phyloP scores from a whole-genome alignment of 208 protist species.

The Wallacemonas collosoma region DNA sequence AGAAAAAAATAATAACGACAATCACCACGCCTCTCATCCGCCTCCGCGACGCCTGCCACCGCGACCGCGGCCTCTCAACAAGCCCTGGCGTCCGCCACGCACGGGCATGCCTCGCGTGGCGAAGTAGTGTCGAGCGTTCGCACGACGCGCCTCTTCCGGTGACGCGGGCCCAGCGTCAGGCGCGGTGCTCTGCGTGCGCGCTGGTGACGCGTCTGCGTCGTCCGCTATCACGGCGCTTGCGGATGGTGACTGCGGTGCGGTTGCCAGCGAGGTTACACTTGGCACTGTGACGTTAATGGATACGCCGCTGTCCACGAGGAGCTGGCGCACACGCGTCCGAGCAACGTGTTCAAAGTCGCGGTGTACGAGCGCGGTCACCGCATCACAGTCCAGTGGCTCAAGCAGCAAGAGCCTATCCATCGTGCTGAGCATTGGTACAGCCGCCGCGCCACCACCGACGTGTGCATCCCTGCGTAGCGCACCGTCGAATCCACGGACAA shows the following conservation, averaged over 20 bases:
- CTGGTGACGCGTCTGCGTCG: neutral
- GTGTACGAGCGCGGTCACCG: conserved; percentile 38
- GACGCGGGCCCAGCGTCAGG: conserved; percentile 10
- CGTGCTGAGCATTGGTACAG: neutral
- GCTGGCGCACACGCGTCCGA: conserved; percentile 43
- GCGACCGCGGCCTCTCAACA: conserved; percentile 21
- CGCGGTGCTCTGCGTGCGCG: too few species aligned
- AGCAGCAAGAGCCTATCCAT: conserved; percentile 49
- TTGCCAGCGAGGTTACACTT: neutral
- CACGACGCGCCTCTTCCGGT: conserved; percentile 33
- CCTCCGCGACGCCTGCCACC: conserved; percentile 21
- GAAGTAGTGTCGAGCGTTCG: conserved; percentile 46
- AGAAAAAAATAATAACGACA: neutral
- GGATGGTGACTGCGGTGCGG: neutral
- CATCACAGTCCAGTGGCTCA: conserved; percentile 57
- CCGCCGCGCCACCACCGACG: neutral
- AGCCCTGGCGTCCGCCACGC: conserved; percentile 18
- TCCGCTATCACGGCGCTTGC: neutral
- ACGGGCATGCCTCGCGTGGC: conserved; percentile 30
- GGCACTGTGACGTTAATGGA: conserved; percentile 30
- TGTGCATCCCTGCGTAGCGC: too few species aligned
- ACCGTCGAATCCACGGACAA: too few species aligned
- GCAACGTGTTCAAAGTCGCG: conserved; percentile 62
- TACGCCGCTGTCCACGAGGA: conserved; percentile 61
- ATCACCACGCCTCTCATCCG: neutral